Base-by-base conservation (phyloP, 768 basidiomycete species). In the Mycena metata region DNA sequence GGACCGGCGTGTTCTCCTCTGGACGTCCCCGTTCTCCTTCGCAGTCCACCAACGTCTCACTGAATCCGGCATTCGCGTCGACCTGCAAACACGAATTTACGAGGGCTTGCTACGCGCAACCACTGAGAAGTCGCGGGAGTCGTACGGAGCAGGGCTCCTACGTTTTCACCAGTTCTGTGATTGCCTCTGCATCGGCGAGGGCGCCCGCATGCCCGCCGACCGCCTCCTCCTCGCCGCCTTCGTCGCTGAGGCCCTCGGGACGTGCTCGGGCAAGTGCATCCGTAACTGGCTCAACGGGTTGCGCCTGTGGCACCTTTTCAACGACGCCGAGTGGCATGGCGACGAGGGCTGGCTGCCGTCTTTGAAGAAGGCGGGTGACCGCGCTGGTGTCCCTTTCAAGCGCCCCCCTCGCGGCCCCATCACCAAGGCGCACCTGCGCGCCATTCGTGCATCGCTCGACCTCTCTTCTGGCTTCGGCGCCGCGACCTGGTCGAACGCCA, bases 111-210 rank as follows among this genome's bases (percentile, higher is more conserved):
- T 60, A 59, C 50, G 1, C 36, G 46, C 1, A 42, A 42, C 13
- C 76, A 77, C 8, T 13, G 46, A 15, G n/a, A n/a, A n/a, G n/a
- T n/a, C n/a, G n/a, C n/a, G n/a, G n/a, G 60, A 46, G 12, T 67
- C 73, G 0, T 79, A 79, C 42, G 75, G 74, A 11, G 41, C 76
- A 0, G 78, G 78, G 15, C 70, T 78, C 0, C 64, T 73, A 1
- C 59, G 66, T 2, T 79, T 65, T 66, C 73, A 75, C 55, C 42
- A 64, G 55, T 64, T 56, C 54, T 70, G 65, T 26, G 65, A 66
- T 24, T 9, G 26, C 2, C 2, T 35, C 1, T 4, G n/a, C 19
- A 45, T 71, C 42, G 1, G n/a, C 3, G 60, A 61, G 35, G 23
- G 1, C 26, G 0, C 19, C 24, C n/a, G n/a, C n/a, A n/a, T n/a